Base-by-base conservation (phyloP, 306 rosid species). In the Arachis stenosperma region DNA sequence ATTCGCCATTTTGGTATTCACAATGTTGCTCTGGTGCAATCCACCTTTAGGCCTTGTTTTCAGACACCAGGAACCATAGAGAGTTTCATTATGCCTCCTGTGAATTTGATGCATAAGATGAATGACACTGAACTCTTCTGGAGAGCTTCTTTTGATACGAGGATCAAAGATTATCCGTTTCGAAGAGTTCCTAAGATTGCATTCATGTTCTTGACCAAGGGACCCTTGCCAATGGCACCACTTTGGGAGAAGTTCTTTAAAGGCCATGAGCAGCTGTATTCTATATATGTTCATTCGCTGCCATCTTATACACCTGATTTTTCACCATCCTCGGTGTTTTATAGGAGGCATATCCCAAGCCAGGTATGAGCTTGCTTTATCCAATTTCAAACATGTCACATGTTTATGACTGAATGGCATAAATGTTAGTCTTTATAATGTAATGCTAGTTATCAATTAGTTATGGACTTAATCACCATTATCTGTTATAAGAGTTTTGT, bases 181-280 rank as follows among this genome's bases (percentile, higher is more conserved):
- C 71, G 79, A 67, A 90, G 99, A 86, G 84, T 80, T 73, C 91
- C 89, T 17, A 95, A 90, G 87, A 91, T 95, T 73, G 99, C 99
- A 41, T 95, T 95, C 85, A 95, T 95, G 99, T 95, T 91, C 86
- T 88, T 95, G 87, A 88, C 97, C 2, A 95, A 91, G 74, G 99
- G 99, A 57, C 98, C 93, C 8, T 79, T 95, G 90, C 99, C 99
- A 1, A 76, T 95, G 89, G 92, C 88, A 9, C 98, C 90, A 54
- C 91, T 95, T 40, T 95, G 99, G 99, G 92, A 95, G 84, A 87
- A 81, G 67, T 95, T 95, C 75, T 90, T 91, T 65, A 70, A 79
- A 47, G 99, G 96, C 63, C 83, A 91, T 9, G 84, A 81, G 44
- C 78, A 52, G 46, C 85, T 83, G 65, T 91, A 87, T 80, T 88